Base-by-base conservation (phyloP, 2,329 filamentous ascomycete species). In the Fusarium lyarnte region DNA sequence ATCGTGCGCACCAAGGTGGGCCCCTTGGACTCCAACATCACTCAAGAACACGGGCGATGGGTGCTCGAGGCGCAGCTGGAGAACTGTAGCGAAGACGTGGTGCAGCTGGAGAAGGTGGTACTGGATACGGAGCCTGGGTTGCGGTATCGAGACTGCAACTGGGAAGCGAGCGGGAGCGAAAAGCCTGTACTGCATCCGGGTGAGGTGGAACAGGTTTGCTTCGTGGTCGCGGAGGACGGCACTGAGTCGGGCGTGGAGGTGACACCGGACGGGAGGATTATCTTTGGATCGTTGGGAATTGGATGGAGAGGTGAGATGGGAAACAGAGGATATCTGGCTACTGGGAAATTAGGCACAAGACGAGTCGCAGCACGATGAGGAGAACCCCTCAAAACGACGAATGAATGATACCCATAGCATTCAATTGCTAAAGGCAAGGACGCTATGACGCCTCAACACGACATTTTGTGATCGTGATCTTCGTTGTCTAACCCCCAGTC, bases 51-150 rank as follows among this genome's bases (percentile, higher is more conserved):
- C 65, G 72, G 84, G 67, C 79, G 83, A 65, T 97, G 94, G 88
- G 91, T 94, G 19, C 86, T 99, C 54, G 96, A 99, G 82, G 96
- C 95, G 31, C 96, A 99, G 84, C 83, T 99, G 65, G 96, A 99
- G 85, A 99, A 98, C 81, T 93, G 95, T 78, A 94, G 94, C 51
- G 95, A 98, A 79, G 91, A 91, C 47, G 86, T 91, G 8, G 92
- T 98, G 73, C 89, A 93, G 78, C 87, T 99, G 57, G 93, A 97
- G 82, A 85, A 84, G 68, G 88, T 91, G 35, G 82, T 83, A 36
- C 80, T 92, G 63, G 86, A 90, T 58, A 82, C 87, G 11, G 87
- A 87, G 70, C 76, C 82, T 3, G 87, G 87, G 7, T 79, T 91
- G 55, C 75, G 77, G 49, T 88, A 85, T 73, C 82, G 82, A 42